Evolutionary conservation across 352 stramenopile species (phyloP).

Genomic region (Aphanomyces invadans): DNA sequence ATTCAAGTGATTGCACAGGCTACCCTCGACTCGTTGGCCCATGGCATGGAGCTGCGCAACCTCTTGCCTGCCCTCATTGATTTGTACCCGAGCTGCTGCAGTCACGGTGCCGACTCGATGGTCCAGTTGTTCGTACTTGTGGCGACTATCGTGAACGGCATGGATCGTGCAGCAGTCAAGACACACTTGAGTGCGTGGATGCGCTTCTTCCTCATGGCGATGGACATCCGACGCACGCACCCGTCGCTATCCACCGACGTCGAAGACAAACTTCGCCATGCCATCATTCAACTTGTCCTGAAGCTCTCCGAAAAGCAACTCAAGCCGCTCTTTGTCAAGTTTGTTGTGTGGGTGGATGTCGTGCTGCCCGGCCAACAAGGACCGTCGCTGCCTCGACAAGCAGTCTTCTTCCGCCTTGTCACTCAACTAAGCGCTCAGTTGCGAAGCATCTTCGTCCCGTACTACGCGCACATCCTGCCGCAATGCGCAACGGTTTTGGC

Average conservation of each 20-base stretch:
- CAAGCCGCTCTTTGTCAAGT: slow-evolving; percentile 82
- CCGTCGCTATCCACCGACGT: slow-evolving; percentile 45
- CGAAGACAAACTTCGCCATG: slow-evolving; percentile 69
- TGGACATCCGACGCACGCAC: slow-evolving; percentile 72
- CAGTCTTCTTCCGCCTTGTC: slow-evolving; percentile 78
- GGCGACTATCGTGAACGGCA: slow-evolving; percentile 44
- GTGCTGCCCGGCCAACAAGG: slow-evolving; percentile 28
- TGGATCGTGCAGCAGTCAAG: slow-evolving; percentile 47
- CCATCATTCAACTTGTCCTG: slow-evolving; percentile 72
- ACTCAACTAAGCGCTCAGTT: slow-evolving; percentile 71
- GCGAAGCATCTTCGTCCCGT: slow-evolving; percentile 83
- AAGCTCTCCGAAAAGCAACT: slow-evolving; percentile 86
- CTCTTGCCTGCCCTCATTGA: slow-evolving; percentile 62
- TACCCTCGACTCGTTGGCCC: slow-evolving; percentile 56
- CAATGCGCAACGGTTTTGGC: slow-evolving; percentile 40
- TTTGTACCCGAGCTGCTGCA: slow-evolving; percentile 57
- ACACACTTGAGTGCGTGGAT: slow-evolving; percentile 66
- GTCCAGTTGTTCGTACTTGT: slow-evolving; percentile 34
- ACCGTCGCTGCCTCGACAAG: slow-evolving; percentile 35
- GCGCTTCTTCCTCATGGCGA: slow-evolving; percentile 70
- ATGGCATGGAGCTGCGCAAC: slow-evolving; percentile 64
- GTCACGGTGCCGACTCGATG: slow-evolving; percentile 4
- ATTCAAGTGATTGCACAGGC: slow-evolving; percentile 40
- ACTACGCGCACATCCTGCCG: slow-evolving; percentile 72
- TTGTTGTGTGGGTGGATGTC: slow-evolving; percentile 65